Conservation (phyloP, 106 monocot genomes). For the Ottelia alismoides region DNA sequence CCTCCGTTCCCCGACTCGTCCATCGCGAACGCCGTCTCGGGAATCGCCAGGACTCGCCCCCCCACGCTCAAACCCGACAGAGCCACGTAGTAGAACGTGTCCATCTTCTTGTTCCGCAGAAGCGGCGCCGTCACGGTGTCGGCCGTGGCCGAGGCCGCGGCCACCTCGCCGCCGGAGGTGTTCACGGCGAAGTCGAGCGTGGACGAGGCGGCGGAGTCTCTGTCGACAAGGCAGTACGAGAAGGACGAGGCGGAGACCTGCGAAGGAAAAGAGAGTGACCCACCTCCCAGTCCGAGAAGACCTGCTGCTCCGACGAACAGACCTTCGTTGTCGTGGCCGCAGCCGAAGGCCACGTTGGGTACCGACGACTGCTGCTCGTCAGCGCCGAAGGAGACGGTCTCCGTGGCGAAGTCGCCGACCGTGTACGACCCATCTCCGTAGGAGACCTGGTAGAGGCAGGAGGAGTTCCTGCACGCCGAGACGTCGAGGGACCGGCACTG, state of each 20-base stretch:
- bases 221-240: constrained; percentile 68
- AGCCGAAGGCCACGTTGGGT: constrained; percentile 29
- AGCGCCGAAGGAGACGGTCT: constrained; percentile 30
- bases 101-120: constrained; percentile 22
- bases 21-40: constrained; percentile 36
- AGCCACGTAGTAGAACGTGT: constrained; percentile 53
- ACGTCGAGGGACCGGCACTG: constrained; percentile 41
- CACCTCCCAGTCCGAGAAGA: constrained; percentile 55
- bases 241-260: constrained; percentile 39
- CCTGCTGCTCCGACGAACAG: constrained; percentile 58
- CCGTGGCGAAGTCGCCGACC: constrained; percentile 55
- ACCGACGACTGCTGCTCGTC: constrained; percentile 23
- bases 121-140: constrained; percentile 31
- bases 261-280: constrained; percentile 56
- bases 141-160: neutral
- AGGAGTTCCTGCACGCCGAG: constrained; percentile 46
- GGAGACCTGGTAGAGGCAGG: constrained; percentile 65
- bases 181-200: constrained; percentile 27
- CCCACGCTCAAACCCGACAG: constrained; percentile 49
- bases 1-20: constrained; percentile 37
- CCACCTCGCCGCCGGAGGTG: neutral
- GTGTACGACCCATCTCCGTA: constrained; percentile 86
- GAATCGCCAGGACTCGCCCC: constrained; percentile 41
- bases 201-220: constrained; percentile 35
- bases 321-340: constrained; percentile 70